phyloP scores from a whole-genome alignment of 352 stramenopile genomes.

The Pythium phragmitis region DNA sequence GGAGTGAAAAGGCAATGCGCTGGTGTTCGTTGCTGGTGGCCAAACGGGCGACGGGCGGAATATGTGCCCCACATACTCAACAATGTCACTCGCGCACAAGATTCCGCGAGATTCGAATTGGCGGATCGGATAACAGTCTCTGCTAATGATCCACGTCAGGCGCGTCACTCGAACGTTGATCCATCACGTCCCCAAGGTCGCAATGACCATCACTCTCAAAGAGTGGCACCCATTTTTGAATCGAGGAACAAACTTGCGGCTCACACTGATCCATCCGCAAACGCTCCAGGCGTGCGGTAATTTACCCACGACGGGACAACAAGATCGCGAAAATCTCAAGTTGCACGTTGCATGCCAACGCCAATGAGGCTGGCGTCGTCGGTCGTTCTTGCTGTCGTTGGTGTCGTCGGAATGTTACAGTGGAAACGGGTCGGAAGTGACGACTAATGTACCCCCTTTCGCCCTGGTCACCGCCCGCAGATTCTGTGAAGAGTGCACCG shows the following conservation, averaged over 20 bases:
- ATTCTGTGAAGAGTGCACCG: too few species aligned
- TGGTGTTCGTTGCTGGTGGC: too few species aligned
- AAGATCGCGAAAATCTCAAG: not conserved
- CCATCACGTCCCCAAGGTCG: not conserved
- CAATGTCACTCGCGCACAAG: not conserved
- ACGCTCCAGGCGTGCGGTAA: conserved; percentile 11
- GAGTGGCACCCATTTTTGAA: conserved; percentile 1
- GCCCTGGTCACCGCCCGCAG: not conserved
- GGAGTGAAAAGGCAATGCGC: too few species aligned
- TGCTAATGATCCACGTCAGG: conserved; percentile 9
- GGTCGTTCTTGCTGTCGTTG: not conserved
- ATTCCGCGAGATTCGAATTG: conserved; percentile 5
- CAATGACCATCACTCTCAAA: conserved; percentile 18
- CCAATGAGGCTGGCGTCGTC: not conserved
- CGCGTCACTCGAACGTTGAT: conserved; percentile 1
- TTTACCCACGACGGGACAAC: conserved; percentile 12
- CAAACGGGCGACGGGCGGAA: too few species aligned
- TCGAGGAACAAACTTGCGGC: conserved; percentile 27
- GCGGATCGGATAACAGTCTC: too few species aligned
- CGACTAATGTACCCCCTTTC: not conserved
- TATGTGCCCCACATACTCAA: too few species aligned
- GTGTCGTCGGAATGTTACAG: not conserved
- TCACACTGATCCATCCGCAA: not conserved
- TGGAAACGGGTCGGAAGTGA: not conserved
- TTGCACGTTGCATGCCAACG: not conserved